Conservation (phyloP, 225 moss, liverwort and hornwort genomes). For the Lunularia cruciata region DNA sequence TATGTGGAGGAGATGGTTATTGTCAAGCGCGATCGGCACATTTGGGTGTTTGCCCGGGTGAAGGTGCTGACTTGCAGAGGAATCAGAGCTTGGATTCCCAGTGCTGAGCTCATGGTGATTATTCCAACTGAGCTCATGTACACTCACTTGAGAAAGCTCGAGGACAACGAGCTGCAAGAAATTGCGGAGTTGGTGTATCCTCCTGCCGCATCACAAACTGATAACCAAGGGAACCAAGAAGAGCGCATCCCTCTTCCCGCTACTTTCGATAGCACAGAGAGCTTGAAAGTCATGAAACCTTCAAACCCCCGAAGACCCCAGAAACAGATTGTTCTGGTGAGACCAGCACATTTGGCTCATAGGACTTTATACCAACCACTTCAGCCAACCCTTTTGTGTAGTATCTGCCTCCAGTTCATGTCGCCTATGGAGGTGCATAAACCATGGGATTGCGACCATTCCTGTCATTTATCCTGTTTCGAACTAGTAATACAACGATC, state of each 20-base stretch:
- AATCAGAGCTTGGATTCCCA: conserved; percentile 45
- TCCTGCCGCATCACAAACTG: background rate
- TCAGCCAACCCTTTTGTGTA: conserved; percentile 15
- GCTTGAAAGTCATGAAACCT: background rate
- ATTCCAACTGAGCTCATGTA: conserved; percentile 52
- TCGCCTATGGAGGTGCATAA: conserved; percentile 29
- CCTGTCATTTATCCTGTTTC: conserved; percentile 32
- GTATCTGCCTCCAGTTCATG: conserved; percentile 31
- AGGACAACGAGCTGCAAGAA: conserved; percentile 15
- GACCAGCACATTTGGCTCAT: conserved; percentile 33
- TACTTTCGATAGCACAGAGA: background rate
- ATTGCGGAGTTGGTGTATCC: background rate
- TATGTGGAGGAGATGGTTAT: conserved; percentile 52
- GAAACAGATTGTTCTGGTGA: conserved; percentile 23
- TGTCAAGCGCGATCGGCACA: conserved; percentile 47
- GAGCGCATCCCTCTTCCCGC: background rate
- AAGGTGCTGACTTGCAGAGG: conserved; percentile 42
- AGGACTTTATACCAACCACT: conserved; percentile 24
- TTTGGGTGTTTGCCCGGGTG: conserved; percentile 53
- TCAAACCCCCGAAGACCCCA: background rate
- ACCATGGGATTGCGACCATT: conserved; percentile 35
- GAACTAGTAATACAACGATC: conserved; percentile 13
- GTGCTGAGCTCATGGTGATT: conserved; percentile 42
- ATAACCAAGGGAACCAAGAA: background rate
- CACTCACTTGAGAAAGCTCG: conserved; percentile 48